Evolutionary conservation across 2,329 filamentous ascomycete species (phyloP), one percentile per base, ranked within the genome.

Genomic region (Talaromyces piceae): DNA sequence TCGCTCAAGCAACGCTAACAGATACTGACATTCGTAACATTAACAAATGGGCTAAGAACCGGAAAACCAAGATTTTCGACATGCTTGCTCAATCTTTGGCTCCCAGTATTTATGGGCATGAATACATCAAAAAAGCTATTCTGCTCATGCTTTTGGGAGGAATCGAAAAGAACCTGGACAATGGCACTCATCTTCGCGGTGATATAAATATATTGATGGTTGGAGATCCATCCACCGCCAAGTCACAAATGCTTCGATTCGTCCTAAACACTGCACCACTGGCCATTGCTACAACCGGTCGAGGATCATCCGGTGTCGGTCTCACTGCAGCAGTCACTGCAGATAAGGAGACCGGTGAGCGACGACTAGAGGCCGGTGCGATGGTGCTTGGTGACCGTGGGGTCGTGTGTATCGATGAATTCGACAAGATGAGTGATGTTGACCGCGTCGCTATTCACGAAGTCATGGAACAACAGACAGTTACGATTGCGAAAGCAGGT

Each of bases 181-280:
- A 98, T 61, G 93, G 93, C 53, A 97, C 93, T 1, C 93, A 98
- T 80, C 73, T 98, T 67, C 86, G 93, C 79, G 93, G 93, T 74
- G 93, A 98, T 64, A 97, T 98, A 73, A 98, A 98, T 68, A 95
- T 98, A 59, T 78, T 98, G 47, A 97, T 98, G 93, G 91, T 98
- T 41, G 93, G 93, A 73, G 93, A 98, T 68, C 93, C 93, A 3
- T 98, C 93, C 0, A 98, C 93, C 0, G 93, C 93, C 54, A 98
- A 98, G 69, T 98, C 93, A n/a, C 93, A 98, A 67, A 80, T 98
- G 50, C 79, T 98, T 39, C 88, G 93, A 23, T 98, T 98, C 63
- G 93, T 98, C 11, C 80, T 97, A 58, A 98, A 98, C 67, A 98
- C 93, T 0, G 93, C 93, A 2, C 93, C 93, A 2, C 76, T 98